phyloP scores from a whole-genome alignment of 495 filamentous ascomycete species.

The Aspergillus indologenus region DNA sequence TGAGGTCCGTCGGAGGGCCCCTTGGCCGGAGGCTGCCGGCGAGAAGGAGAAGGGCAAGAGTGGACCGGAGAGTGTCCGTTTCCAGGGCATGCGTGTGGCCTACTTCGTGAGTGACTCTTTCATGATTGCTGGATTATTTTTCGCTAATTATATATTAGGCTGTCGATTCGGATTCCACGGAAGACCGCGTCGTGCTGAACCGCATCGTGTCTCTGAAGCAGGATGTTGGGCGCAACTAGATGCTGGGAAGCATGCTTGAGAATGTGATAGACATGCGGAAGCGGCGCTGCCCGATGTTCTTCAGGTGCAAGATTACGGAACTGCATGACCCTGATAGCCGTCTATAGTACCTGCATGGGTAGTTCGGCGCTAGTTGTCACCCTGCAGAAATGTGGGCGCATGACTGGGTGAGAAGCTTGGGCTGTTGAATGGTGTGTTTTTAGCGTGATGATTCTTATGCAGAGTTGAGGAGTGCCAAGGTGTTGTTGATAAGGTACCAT shows the following conservation, averaged over 20 bases:
- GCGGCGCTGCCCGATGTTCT: background rate
- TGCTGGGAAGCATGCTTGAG: background rate
- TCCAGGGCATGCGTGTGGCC: constrained; percentile 88
- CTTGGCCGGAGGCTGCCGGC: constrained; percentile 77
- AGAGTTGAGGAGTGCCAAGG: background rate
- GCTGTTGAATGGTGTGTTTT: background rate
- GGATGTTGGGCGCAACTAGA: constrained; percentile 50
- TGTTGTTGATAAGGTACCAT: background rate
- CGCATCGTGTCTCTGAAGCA: constrained; percentile 93
- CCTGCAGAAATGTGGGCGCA: background rate
- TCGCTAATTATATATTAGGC: constrained; percentile 18
- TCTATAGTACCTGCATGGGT: background rate
- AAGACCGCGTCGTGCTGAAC: constrained; percentile 79
- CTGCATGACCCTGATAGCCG: background rate
- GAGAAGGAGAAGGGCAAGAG: constrained; percentile 50
- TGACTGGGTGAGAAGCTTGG: background rate
- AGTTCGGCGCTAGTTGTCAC: background rate
- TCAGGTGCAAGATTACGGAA: background rate
- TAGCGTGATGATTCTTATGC: background rate
- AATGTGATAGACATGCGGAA: background rate
- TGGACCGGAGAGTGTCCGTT: constrained; percentile 73
- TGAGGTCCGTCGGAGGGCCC: constrained; percentile 69
- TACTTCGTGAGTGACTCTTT: constrained; percentile 53
- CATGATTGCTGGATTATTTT: background rate
- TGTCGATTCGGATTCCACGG: constrained; percentile 75